These are phyloP conservation scores for Saccharomycopsis olivae DNA, from an alignment of 805 yeast genomes.

Conservation along the genomic window DNA sequence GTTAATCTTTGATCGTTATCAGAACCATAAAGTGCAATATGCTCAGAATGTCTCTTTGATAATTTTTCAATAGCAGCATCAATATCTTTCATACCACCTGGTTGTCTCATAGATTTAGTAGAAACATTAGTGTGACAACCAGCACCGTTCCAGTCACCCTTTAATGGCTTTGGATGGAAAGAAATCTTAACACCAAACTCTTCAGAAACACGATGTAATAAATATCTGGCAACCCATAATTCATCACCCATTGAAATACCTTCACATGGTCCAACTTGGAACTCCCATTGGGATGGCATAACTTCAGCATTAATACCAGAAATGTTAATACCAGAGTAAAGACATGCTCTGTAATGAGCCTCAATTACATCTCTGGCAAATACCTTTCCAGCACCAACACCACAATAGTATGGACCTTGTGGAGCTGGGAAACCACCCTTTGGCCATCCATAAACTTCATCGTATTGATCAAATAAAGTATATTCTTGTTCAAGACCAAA, in stretches of 20 bases:
- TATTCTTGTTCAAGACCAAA: conserved; percentile 99
- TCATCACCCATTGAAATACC: conserved; percentile 98
- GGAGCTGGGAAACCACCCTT: conserved; percentile 99
- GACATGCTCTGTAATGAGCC: conserved; percentile 98
- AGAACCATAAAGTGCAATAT: conserved; percentile 88
- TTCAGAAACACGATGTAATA: conserved; percentile 91
- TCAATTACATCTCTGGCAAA: conserved; percentile 97
- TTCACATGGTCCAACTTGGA: conserved; percentile 97
- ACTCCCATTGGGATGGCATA: conserved; percentile 99
- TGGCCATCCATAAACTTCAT: conserved; percentile 96
- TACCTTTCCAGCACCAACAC: conserved; percentile 98
- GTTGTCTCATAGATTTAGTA: conserved; percentile 78
- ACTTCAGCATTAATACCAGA: conserved; percentile 99
- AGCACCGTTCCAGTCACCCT: conserved; percentile 99
- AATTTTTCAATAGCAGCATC: conserved; percentile 89
- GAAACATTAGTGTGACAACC: conserved; percentile 99
- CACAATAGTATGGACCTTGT: conserved; percentile 99
- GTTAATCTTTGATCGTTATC: conserved; percentile 94
- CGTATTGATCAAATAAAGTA: conserved; percentile 87
- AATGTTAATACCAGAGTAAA: conserved; percentile 80
- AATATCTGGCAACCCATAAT: conserved; percentile 92
- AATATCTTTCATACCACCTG: conserved; percentile 94
- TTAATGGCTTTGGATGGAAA: conserved; percentile 97
- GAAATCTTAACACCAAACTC: conserved; percentile 98
- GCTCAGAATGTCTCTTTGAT: conserved; percentile 94